Conservation (phyloP, 306 rosid genomes). For the Aeschynomene evenia region DNA sequence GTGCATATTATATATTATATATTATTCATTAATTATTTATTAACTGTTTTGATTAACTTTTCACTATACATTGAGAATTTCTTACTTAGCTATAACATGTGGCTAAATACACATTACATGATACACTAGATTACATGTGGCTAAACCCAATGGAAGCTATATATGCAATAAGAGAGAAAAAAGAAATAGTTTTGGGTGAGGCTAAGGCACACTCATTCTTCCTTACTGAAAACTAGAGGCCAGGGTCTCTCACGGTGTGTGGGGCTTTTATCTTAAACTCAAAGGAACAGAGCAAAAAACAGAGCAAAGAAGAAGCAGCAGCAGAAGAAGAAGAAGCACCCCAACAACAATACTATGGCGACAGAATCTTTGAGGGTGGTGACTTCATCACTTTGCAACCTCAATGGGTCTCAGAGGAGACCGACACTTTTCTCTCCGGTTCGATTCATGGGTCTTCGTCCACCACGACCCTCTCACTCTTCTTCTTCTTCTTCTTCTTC, state of each 20-base stretch:
- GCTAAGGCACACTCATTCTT: slow-evolving; percentile 1
- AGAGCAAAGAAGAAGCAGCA: not conserved
- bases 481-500: slow-evolving; percentile 49
- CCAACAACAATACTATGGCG: slow-evolving; percentile 43
- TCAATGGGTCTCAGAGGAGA: slow-evolving; percentile 60
- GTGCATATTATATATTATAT: too few relatives aligned
- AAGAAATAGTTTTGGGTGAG: not conserved
- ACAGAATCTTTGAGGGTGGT: slow-evolving; percentile 55
- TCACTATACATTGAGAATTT: too few relatives aligned
- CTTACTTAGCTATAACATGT: too few relatives aligned
- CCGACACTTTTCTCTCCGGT: slow-evolving; percentile 50
- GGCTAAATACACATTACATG: too few relatives aligned
- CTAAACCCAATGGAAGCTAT: too few relatives aligned
- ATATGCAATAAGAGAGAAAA: not conserved
- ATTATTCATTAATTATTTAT: too few relatives aligned
- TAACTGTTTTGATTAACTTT: too few relatives aligned
- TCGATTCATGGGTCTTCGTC: slow-evolving; percentile 49
- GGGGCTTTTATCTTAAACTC: slow-evolving; percentile 38
- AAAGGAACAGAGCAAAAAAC: not conserved
- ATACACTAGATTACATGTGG: too few relatives aligned
- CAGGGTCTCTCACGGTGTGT: slow-evolving; percentile 16
- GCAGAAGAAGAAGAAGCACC: not conserved
- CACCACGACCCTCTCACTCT: slow-evolving; percentile 46
- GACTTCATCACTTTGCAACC: slow-evolving; percentile 49
- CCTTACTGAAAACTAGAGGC: slow-evolving; percentile 40